phyloP scores from a whole-genome alignment of 2,329 filamentous ascomycete genomes.

The Fusarium mundagurra region DNA sequence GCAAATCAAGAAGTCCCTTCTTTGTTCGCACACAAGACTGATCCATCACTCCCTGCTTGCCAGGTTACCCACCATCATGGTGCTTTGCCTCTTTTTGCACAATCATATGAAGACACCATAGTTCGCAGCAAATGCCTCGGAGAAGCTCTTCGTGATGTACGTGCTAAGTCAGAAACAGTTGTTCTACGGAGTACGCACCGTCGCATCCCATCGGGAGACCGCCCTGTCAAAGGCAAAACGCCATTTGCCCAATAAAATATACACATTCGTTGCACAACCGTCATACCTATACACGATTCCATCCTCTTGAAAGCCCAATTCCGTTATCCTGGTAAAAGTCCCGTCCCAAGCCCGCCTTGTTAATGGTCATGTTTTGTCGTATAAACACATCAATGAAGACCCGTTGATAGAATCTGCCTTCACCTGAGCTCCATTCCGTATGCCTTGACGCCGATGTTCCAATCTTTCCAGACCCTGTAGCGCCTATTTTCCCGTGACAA shows the following conservation, averaged over 20 bases:
- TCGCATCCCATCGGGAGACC: slow-evolving; percentile 7
- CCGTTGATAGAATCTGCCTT: not conserved
- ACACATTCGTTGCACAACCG: slow-evolving; percentile 15
- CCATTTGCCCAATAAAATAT: not conserved
- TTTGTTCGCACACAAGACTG: not conserved
- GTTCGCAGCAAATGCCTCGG: not conserved
- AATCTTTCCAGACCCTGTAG: slow-evolving; percentile 23
- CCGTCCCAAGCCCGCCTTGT: slow-evolving; percentile 7
- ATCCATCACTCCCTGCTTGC: not conserved
- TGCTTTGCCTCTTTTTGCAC: not conserved
- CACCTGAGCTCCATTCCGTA: not conserved
- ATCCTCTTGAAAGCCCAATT: slow-evolving; percentile 32
- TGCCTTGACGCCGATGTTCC: slow-evolving; percentile 37
- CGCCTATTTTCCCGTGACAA: slow-evolving; percentile 30
- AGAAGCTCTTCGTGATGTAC: slow-evolving; percentile 3
- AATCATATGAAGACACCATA: not conserved
- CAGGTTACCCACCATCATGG: not conserved
- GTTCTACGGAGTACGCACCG: slow-evolving; percentile 28
- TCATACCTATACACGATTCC: slow-evolving; percentile 27
- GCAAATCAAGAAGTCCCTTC: not conserved
- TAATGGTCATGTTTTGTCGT: slow-evolving; percentile 18
- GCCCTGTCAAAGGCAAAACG: slow-evolving; percentile 25
- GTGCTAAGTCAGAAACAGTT: not conserved
- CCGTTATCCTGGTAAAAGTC: not conserved
- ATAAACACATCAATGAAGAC: slow-evolving; percentile 12